Evolutionary conservation across 306 rosid species (phyloP), one percentile per base, ranked within the genome.

Genomic region (Pterocarpus santalinus): DNA sequence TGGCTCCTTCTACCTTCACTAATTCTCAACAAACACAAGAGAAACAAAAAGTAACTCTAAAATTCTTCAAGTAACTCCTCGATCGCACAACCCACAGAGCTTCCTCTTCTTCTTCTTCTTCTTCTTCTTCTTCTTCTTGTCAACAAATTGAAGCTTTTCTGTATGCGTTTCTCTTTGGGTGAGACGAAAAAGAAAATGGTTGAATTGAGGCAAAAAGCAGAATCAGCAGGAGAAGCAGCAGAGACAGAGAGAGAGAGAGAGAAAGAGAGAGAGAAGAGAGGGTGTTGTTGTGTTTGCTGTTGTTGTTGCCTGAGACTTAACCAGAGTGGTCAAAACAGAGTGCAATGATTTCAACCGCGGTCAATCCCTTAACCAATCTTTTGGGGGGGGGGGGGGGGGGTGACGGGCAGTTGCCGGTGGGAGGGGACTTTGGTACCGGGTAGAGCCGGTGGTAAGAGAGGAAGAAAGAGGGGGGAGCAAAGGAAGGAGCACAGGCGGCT

Each of bases 271-370:
- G 58, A 32, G 38, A 4, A 32, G 13, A 64, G 75, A 56, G 53
- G 13, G 53, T 2, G 53, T 11, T 47, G 53, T 10, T 47, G 53
- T 12, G 53, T 47, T 47, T 9, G 13, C 11, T 47, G 53, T 6
- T 15, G 58, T 52, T 52, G 58, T 5, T 52, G 58, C 58, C 14
- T 52, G 3, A 13, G 82, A 71, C 81, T 86, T 85, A 89, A 77
- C 91, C 87, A 72, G 73, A 77, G 77, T 85, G 89, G 91, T 89
- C 88, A 89, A 89, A 83, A 87, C 80, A 74, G 83, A 57, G 77
- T 60, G 86, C 90, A 88, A 89, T 79, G 10, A 81, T 88, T 91
- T 91, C 90, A 85, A 91, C 92, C 85, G 87, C 87, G 83, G 93
- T 91, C 91, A 91, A 89, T 80, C 77, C 67, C 80, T 86, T 83